phyloP scores from a whole-genome alignment of 2,329 filamentous ascomycete genomes.

The Penicillium decumbens region DNA sequence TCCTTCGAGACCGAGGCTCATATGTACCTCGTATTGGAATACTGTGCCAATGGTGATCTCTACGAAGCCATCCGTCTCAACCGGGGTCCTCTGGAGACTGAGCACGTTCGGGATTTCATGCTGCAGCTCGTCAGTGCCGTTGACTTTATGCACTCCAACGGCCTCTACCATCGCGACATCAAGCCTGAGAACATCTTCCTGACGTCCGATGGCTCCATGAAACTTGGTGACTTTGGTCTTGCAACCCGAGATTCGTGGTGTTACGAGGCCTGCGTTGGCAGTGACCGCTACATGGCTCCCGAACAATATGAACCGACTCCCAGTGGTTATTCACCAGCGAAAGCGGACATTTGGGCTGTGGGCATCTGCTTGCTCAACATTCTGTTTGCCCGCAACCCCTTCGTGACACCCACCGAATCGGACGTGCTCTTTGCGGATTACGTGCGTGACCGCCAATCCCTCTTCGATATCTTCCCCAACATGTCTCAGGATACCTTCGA shows the following conservation, averaged over 20 bases:
- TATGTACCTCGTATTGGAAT: conserved; percentile 88
- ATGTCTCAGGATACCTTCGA: conserved; percentile 99
- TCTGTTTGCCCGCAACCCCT: conserved; percentile 93
- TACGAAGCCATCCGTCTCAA: conserved; percentile 94
- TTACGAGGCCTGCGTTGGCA: conserved; percentile 87
- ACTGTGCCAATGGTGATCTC: conserved; percentile 88
- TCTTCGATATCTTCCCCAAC: conserved; percentile 96
- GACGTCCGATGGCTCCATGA: conserved; percentile 79
- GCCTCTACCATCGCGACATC: conserved; percentile 94
- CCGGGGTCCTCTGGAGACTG: conserved; percentile 84
- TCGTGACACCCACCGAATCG: conserved; percentile 82
- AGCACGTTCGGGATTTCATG: conserved; percentile 97
- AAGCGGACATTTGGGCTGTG: conserved; percentile 95
- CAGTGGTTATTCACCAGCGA: conserved; percentile 82
- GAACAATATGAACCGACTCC: conserved; percentile 92
- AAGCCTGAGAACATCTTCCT: conserved; percentile 99
- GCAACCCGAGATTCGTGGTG: conserved; percentile 88
- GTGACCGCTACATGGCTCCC: conserved; percentile 98
- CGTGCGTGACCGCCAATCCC: conserved; percentile 83
- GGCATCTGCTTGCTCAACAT: conserved; percentile 96
- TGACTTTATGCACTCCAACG: conserved; percentile 82
- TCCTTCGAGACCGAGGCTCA: conserved; percentile 91
- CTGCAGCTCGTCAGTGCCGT: conserved; percentile 85
- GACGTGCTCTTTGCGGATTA: conserved; percentile 93
- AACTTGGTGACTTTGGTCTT: conserved; percentile 93